Conservation (phyloP, 2,329 filamentous ascomycete genomes). For the Eutypella sp. region DNA sequence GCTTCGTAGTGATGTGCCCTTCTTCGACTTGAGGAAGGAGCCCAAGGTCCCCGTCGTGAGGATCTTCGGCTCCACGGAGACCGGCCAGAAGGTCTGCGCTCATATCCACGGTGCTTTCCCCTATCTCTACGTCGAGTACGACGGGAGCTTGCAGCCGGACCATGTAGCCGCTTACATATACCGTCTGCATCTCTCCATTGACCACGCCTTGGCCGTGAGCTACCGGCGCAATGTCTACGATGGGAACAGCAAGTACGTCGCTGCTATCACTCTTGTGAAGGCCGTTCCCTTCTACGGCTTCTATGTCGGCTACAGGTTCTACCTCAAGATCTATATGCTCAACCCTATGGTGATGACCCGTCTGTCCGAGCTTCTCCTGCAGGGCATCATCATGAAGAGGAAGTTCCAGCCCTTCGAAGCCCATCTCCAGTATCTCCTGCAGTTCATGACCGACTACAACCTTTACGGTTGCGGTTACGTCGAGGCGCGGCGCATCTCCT, state of each 20-base stretch:
- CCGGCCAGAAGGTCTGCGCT: slow-evolving; percentile 91
- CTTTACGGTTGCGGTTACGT: slow-evolving; percentile 91
- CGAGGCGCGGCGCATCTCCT: slow-evolving; percentile 63
- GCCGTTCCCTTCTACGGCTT: slow-evolving; percentile 95
- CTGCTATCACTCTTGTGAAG: slow-evolving; percentile 86
- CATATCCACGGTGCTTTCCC: slow-evolving; percentile 95
- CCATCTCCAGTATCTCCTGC: slow-evolving; percentile 84
- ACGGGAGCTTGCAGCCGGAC: slow-evolving; percentile 60
- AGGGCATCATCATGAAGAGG: slow-evolving; percentile 80
- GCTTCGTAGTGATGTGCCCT: slow-evolving; percentile 60
- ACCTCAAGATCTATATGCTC: slow-evolving; percentile 90
- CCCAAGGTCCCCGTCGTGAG: slow-evolving; percentile 81
- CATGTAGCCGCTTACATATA: slow-evolving; percentile 72
- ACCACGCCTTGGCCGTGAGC: slow-evolving; percentile 81
- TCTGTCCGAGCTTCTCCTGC: slow-evolving; percentile 77
- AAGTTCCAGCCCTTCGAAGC: slow-evolving; percentile 90
- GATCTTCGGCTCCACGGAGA: slow-evolving; percentile 88
- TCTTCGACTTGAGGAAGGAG: slow-evolving; percentile 54
- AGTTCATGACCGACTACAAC: slow-evolving; percentile 99
- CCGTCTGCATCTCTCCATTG: slow-evolving; percentile 78
- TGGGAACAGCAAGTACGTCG: slow-evolving; percentile 68
- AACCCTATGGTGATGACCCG: slow-evolving; percentile 85
- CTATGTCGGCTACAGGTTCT: slow-evolving; percentile 84
- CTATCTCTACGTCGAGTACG: slow-evolving; percentile 89
- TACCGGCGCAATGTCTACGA: slow-evolving; percentile 72